These are phyloP conservation scores for Acidomyces sp. DNA, from an alignment of 495 filamentous ascomycete genomes.

Conservation along the genomic window DNA sequence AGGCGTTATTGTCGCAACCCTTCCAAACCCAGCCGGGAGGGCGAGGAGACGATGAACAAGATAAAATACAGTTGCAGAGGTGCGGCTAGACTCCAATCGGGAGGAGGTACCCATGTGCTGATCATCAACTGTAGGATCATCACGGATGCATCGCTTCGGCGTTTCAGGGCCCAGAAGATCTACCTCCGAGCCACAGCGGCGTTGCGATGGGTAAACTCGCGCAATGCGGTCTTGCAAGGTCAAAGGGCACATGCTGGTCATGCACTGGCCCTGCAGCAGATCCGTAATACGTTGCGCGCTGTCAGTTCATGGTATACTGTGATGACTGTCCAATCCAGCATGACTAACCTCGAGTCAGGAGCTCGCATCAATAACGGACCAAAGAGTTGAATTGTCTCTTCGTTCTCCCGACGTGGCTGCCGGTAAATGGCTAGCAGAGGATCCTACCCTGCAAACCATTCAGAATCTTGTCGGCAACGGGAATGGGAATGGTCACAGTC, in stretches of 20 bases:
- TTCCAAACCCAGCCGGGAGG: conserved; percentile 42
- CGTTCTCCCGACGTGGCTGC: conserved; percentile 24
- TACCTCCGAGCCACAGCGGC: conserved; percentile 68
- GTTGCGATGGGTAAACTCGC: conserved; percentile 65
- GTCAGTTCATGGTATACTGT: conserved; percentile 34
- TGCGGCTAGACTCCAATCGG: too few relatives aligned
- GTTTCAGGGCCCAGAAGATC: conserved; percentile 76
- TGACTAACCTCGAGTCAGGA: conserved; percentile 19
- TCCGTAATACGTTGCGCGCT: conserved; percentile 46
- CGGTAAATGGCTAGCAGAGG: conserved; percentile 31
- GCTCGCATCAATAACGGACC: conserved; percentile 27
- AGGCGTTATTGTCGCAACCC: conserved; percentile 57
- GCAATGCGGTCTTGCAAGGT: conserved; percentile 53
- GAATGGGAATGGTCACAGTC: conserved; percentile 2
- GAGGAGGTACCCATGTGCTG: too few relatives aligned
- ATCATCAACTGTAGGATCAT: conserved; percentile 65
- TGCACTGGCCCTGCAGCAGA: conserved; percentile 42
- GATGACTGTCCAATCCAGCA: not conserved
- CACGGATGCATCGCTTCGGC: conserved; percentile 61
- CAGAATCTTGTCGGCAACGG: conserved; percentile 6
- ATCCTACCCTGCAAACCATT: conserved; percentile 18
- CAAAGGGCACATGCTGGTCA: conserved; percentile 46
- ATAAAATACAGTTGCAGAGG: conserved; percentile 64
- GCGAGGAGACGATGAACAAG: conserved; percentile 50
- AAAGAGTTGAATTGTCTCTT: conserved; percentile 27